Conservation (phyloP, 805 yeast species). For the Yarrowia sp. region DNA sequence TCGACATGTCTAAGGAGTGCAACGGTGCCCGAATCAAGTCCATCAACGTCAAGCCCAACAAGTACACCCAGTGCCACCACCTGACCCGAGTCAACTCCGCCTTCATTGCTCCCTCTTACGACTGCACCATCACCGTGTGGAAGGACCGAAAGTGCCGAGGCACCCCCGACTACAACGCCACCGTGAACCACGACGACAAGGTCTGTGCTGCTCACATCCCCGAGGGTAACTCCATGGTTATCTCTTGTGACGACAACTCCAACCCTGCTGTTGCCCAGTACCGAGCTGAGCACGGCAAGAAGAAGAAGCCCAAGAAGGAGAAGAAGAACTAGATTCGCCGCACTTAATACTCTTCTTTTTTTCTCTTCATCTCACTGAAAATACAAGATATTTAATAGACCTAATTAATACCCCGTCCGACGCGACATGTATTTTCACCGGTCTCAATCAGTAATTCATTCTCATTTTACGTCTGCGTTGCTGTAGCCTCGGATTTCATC, state of each 20-base stretch:
- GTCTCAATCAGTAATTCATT: constrained; percentile 5
- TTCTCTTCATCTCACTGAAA: constrained; percentile 9
- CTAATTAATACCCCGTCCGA: constrained; percentile 3
- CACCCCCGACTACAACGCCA: constrained; percentile 22
- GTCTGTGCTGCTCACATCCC: constrained; percentile 21
- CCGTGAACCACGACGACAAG: constrained; percentile 22
- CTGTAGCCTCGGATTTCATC: background rate
- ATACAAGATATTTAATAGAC: constrained; percentile 14
- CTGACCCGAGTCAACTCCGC: background rate
- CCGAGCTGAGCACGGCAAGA: constrained; percentile 6
- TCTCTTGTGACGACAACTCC: constrained; percentile 20
- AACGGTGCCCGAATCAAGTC: constrained; percentile 27
- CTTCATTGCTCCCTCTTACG: constrained; percentile 21
- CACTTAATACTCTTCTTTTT: background rate
- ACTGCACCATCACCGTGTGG: constrained; percentile 24
- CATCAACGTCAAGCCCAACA: constrained; percentile 27
- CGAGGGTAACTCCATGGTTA: constrained; percentile 8
- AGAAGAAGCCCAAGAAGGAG: constrained; percentile 7
- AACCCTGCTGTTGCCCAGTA: constrained; percentile 7
- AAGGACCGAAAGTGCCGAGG: constrained; percentile 26
- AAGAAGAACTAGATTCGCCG: constrained; percentile 5
- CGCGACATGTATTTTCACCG: background rate
- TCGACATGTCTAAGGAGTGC: constrained; percentile 19
- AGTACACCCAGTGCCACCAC: constrained; percentile 23
- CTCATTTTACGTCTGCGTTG: background rate